phyloP scores from a whole-genome alignment of 805 yeast genomes.

The Yarrowia yakushimensis region DNA sequence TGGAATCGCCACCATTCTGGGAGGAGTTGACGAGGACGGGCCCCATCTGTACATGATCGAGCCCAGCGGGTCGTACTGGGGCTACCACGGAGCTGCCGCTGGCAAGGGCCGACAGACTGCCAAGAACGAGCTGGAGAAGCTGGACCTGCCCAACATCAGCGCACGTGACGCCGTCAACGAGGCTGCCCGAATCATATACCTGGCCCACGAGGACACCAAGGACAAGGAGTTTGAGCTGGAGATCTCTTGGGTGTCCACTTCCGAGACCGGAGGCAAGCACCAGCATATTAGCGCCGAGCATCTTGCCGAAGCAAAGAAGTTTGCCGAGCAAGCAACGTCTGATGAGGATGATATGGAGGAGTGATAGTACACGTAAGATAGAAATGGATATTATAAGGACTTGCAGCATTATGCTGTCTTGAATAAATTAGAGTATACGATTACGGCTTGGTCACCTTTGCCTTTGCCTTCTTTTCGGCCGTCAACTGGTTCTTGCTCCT shows the following conservation, averaged over 20 bases:
- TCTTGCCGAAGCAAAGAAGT: slow-evolving; percentile 75
- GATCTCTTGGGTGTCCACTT: slow-evolving; percentile 77
- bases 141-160: slow-evolving; percentile 64
- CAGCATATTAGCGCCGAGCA: slow-evolving; percentile 74
- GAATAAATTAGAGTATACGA: not conserved
- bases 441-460: slow-evolving; percentile 7
- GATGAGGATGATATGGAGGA: slow-evolving; percentile 68
- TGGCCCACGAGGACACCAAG: slow-evolving; percentile 96
- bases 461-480: not conserved
- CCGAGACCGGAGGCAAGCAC: slow-evolving; percentile 78
- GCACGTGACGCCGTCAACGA: slow-evolving; percentile 83
- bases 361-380: slow-evolving; percentile 33
- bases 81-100: slow-evolving; percentile 93
- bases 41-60: slow-evolving; percentile 94
- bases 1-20: slow-evolving; percentile 88
- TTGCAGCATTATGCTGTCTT: too few species aligned
- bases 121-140: slow-evolving; percentile 90
- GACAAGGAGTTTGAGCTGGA: slow-evolving; percentile 97
- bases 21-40: slow-evolving; percentile 89
- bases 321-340: slow-evolving; percentile 77
- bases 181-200: slow-evolving; percentile 88
- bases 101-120: slow-evolving; percentile 99
- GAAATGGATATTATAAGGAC: not conserved
- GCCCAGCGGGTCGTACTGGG: slow-evolving; percentile 98
- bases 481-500: slow-evolving; percentile 21